Percentiles rank a stretch among this genome's conserved stretches.
Evolutionary conservation across 202 grass and related monocot genomes (phyloP).

Genomic region (Dendrocalamus latiflorus): DNA sequence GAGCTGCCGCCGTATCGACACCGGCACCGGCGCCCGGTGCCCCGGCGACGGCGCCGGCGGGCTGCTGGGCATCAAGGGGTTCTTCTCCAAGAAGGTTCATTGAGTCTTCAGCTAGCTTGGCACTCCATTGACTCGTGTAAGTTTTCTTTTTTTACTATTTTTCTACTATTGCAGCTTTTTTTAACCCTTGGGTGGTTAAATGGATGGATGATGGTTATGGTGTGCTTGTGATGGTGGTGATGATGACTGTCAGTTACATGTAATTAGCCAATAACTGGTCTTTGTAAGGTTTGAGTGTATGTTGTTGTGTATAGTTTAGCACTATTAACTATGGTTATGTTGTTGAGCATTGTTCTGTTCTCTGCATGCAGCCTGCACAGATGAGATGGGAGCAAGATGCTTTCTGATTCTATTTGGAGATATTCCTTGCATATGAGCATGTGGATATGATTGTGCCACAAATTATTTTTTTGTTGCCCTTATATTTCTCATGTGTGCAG

Average conservation of each 20-base stretch:
- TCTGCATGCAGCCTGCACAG: not conserved
- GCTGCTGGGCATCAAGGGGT: conserved; percentile 52
- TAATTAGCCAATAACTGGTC: conserved; percentile 31
- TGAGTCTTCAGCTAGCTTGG: not conserved
- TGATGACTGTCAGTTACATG: conserved; percentile 19
- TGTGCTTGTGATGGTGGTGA: not conserved
- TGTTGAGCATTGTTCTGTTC: not conserved
- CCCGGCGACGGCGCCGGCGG: not conserved
- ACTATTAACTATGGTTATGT: not conserved
- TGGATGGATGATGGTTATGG: too few relatives aligned
- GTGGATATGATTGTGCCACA: conserved; percentile 10
- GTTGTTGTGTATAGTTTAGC: conserved; percentile 17
- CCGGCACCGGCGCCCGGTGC: conserved; percentile 12
- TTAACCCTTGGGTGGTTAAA: too few relatives aligned
- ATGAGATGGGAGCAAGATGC: not conserved
- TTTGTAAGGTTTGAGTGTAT: conserved; percentile 6
- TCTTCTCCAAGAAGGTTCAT: too few relatives aligned
- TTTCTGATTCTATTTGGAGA: not conserved
- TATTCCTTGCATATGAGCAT: conserved; percentile 6
- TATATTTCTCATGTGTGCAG: too few relatives aligned
- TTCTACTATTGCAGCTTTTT: not conserved
- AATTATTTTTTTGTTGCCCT: not conserved
- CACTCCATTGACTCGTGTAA: not conserved
- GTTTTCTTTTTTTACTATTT: not conserved
- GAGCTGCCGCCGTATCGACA: conserved; percentile 42